Percentiles rank a stretch among this genome's conserved stretches.
Evolutionary conservation across 129 eudicot species (phyloP).

Genomic region (Tanacetum coccineum): DNA sequence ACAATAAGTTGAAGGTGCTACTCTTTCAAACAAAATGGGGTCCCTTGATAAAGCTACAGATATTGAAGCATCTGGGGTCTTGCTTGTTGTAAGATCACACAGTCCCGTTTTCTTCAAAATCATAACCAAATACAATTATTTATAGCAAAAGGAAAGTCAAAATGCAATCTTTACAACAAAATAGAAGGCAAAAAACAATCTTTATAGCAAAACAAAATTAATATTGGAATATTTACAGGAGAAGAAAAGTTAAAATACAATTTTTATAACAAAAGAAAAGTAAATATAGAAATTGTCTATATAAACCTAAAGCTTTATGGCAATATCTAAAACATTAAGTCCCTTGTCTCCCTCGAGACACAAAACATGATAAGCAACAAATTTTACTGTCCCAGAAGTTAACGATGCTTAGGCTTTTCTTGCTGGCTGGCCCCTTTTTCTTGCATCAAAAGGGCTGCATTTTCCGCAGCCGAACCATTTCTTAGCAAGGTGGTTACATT

Average conservation of each 20-base stretch:
- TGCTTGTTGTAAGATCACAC: slow-evolving; percentile 84
- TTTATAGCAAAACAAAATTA: not conserved
- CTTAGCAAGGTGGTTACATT: slow-evolving; percentile 68
- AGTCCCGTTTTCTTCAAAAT: slow-evolving; percentile 77
- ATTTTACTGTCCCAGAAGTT: slow-evolving; percentile 97
- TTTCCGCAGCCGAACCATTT: slow-evolving; percentile 84
- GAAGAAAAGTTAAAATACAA: not conserved
- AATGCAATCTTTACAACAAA: not conserved
- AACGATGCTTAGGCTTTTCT: slow-evolving; percentile 82
- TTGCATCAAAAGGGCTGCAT: slow-evolving; percentile 82
- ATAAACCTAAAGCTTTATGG: slow-evolving; percentile 87
- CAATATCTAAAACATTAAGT: slow-evolving; percentile 73
- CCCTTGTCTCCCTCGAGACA: slow-evolving; percentile 93
- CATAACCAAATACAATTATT: slow-evolving; percentile 8
- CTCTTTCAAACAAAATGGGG: slow-evolving; percentile 80
- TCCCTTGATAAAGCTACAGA: slow-evolving; percentile 96
- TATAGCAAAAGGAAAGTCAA: not conserved
- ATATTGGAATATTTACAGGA: too few relatives aligned
- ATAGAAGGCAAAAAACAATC: too few relatives aligned
- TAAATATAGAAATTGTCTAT: too few relatives aligned
- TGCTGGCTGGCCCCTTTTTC: slow-evolving; percentile 68
- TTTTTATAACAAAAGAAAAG: not conserved
- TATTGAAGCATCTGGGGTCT: slow-evolving; percentile 97
- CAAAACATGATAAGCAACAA: slow-evolving; percentile 94
- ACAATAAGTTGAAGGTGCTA: slow-evolving; percentile 92